Conservation (phyloP, 2,329 filamentous ascomycete genomes). For the Aspergillus amoenus region DNA sequence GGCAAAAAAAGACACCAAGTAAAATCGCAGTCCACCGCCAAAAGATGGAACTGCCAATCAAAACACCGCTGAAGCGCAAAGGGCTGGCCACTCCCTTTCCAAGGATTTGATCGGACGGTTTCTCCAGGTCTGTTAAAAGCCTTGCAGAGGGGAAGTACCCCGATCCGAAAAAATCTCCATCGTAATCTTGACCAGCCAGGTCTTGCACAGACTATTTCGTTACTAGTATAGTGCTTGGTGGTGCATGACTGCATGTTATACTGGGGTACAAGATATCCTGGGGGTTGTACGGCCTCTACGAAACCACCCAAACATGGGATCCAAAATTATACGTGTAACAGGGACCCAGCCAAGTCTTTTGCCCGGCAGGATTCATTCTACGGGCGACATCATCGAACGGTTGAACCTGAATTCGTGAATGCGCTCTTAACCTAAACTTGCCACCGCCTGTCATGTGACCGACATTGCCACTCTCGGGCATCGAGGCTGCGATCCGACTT, state of each 20-base stretch:
- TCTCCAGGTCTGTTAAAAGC: background rate
- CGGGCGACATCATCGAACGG: background rate
- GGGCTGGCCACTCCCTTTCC: constrained; percentile 5
- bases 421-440: background rate
- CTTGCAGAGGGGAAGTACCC: background rate
- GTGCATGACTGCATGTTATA: background rate
- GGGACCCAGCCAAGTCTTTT: background rate
- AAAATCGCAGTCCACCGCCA: background rate
- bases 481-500: background rate
- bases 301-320: background rate
- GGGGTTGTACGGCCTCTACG: background rate
- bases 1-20: constrained; percentile 7
- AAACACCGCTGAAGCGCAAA: background rate
- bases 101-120: background rate
- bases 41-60: constrained; percentile 4
- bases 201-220: no score
- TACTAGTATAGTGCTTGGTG: no score
- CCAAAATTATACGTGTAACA: background rate
- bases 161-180: background rate
- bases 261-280: background rate
- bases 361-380: background rate
- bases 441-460: constrained; percentile 6
- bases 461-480: background rate
- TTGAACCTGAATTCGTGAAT: background rate
- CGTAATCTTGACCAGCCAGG: background rate